phyloP scores from a whole-genome alignment of 441 rosid genomes.

The Syzygium syzygioides region DNA sequence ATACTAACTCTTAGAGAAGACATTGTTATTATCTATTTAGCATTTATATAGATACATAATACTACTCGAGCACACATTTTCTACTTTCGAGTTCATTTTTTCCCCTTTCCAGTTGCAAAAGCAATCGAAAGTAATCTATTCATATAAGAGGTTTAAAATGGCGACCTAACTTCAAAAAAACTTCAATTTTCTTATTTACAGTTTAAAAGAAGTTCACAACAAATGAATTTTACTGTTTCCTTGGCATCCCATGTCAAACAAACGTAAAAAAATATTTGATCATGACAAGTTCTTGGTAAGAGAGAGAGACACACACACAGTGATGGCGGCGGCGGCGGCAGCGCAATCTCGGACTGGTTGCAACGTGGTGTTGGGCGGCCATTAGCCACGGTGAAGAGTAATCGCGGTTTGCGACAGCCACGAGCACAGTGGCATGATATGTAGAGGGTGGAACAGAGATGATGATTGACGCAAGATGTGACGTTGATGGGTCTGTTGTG shows the following conservation, averaged over 20 bases:
- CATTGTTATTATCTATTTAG: too few relatives aligned
- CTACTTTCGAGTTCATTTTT: neutral
- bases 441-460: too few relatives aligned
- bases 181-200: neutral
- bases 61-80: neutral
- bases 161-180: too few relatives aligned
- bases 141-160: neutral
- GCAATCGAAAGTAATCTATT: neutral
- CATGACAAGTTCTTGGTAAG: neutral
- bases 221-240: neutral
- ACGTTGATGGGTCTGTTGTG: too few relatives aligned
- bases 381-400: too few relatives aligned
- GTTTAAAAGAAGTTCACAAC: neutral
- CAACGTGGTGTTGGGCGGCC: too few relatives aligned
- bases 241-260: neutral
- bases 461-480: too few relatives aligned
- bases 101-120: neutral
- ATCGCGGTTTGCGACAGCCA: too few relatives aligned
- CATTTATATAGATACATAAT: too few relatives aligned
- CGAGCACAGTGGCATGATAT: too few relatives aligned
- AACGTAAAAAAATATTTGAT: neutral
- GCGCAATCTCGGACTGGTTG: too few relatives aligned
- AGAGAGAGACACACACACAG: neutral
- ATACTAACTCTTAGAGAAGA: too few relatives aligned
- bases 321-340: rapidly evolving